phyloP scores from a whole-genome alignment of 106 monocot genomes.

The Acorus calamus region DNA sequence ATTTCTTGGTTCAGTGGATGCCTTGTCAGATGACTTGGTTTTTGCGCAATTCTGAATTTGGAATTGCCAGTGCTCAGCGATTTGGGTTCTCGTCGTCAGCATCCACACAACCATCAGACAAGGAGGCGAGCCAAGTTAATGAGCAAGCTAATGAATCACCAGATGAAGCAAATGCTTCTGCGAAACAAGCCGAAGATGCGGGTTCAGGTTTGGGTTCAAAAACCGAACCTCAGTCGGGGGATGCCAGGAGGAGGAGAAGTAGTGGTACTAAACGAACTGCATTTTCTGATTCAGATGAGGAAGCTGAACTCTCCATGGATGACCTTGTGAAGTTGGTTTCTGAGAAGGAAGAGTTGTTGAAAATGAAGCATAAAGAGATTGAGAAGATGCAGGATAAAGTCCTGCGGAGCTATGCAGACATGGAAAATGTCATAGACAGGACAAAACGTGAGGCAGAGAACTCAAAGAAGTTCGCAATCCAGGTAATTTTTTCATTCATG shows the following conservation, averaged over 20 bases:
- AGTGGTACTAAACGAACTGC: conserved; percentile 16
- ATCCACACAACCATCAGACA: conserved; percentile 14
- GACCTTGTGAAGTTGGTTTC: conserved; percentile 33
- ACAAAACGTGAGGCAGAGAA: conserved; percentile 46
- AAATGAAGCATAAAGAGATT: conserved; percentile 29
- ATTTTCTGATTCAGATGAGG: conserved; percentile 27
- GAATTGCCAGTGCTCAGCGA: conserved; percentile 1
- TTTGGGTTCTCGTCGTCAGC: conserved; percentile 15
- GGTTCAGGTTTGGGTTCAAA: conserved; percentile 13
- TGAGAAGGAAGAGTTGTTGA: conserved; percentile 35
- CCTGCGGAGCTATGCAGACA: conserved; percentile 41
- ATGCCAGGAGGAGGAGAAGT: conserved; percentile 1
- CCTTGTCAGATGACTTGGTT: conserved; percentile 1
- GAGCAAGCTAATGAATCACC: conserved; percentile 2
- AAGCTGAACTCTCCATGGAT: conserved; percentile 22
- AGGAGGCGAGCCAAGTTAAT: conserved; percentile 22
- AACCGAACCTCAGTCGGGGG: background rate
- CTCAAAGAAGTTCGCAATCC: conserved; percentile 50
- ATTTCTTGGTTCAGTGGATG: conserved; percentile 4
- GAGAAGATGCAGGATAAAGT: conserved; percentile 53
- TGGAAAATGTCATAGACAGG: conserved; percentile 49
- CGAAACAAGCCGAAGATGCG: conserved; percentile 2
- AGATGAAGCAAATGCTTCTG: conserved; percentile 1
- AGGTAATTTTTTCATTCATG: conserved; percentile 12
- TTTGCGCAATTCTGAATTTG: background rate